These are phyloP conservation scores for Sporothrix luriei DNA, from an alignment of 2,329 filamentous ascomycete species.

Conservation along the genomic window DNA sequence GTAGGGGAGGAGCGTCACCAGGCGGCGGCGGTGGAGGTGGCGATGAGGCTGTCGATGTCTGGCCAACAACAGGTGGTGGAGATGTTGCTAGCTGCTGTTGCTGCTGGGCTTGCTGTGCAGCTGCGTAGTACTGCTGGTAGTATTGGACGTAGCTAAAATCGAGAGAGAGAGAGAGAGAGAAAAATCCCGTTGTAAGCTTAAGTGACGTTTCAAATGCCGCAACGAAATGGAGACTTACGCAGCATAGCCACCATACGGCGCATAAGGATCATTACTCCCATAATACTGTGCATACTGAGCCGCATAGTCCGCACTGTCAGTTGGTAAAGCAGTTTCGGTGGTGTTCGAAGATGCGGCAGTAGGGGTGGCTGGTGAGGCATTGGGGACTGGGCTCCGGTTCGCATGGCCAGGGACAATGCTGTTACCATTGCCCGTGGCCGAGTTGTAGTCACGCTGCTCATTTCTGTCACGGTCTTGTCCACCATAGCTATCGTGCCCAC, in stretches of 20 bases:
- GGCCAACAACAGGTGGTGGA: slow-evolving; percentile 26
- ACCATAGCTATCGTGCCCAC: slow-evolving; percentile 37
- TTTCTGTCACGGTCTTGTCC: slow-evolving; percentile 21
- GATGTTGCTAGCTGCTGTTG: slow-evolving; percentile 48
- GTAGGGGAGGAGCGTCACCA: slow-evolving; percentile 39
- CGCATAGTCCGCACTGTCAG: slow-evolving; percentile 63
- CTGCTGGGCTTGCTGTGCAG: slow-evolving; percentile 56
- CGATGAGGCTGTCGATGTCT: background rate
- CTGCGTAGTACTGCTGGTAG: slow-evolving; percentile 71
- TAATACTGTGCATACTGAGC: slow-evolving; percentile 87
- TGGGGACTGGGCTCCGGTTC: background rate
- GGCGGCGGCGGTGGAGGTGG: slow-evolving; percentile 48
- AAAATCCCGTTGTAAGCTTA: background rate
- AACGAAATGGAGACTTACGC: slow-evolving; percentile 54
- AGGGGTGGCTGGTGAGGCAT: slow-evolving; percentile 13
- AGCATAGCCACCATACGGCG: slow-evolving; percentile 85
- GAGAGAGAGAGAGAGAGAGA: no score
- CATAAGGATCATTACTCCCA: slow-evolving; percentile 71
- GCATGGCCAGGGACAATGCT: slow-evolving; percentile 44
- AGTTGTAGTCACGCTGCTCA: slow-evolving; percentile 45
- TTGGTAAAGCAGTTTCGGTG: background rate
- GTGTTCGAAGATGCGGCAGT: slow-evolving; percentile 2
- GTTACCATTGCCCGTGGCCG: slow-evolving; percentile 44
- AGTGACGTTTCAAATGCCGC: background rate
- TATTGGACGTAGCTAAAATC: slow-evolving; percentile 62